Percentiles rank a stretch among this genome's conserved stretches.
Evolutionary conservation across 345 rosid species (phyloP).

Genomic region (Lagerstroemia speciosa): DNA sequence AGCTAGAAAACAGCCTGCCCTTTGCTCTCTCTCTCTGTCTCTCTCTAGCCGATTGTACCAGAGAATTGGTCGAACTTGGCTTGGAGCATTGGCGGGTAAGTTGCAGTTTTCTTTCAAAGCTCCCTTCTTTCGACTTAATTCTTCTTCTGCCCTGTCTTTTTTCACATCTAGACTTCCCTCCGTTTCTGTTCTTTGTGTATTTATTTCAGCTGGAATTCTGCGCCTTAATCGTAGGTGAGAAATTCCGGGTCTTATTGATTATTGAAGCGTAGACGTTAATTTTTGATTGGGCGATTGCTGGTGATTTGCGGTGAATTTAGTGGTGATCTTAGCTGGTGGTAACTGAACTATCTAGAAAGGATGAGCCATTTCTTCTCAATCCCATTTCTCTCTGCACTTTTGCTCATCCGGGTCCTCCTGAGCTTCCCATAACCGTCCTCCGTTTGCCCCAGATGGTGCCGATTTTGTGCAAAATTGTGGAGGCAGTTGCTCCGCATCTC

Average conservation of each 20-base stretch:
- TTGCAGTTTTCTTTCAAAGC: background rate
- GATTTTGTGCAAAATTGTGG: background rate
- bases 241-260: background rate
- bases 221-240: background rate
- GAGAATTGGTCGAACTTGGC: background rate
- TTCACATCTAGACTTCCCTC: background rate
- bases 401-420: background rate
- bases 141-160: background rate
- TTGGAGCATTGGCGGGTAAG: background rate
- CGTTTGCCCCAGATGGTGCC: background rate
- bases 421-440: background rate
- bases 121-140: background rate
- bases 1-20: background rate
- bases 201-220: background rate
- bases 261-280: background rate
- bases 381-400: background rate
- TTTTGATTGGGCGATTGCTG: background rate
- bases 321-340: background rate
- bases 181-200: background rate
- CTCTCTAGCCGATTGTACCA: background rate
- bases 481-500: background rate
- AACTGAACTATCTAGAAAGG: background rate
- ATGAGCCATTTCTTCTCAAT: background rate
- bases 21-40: background rate
- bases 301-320: background rate